These are phyloP conservation scores for Colletotrichum limetticola DNA, from an alignment of 2,329 filamentous ascomycete genomes.

Conservation along the genomic window DNA sequence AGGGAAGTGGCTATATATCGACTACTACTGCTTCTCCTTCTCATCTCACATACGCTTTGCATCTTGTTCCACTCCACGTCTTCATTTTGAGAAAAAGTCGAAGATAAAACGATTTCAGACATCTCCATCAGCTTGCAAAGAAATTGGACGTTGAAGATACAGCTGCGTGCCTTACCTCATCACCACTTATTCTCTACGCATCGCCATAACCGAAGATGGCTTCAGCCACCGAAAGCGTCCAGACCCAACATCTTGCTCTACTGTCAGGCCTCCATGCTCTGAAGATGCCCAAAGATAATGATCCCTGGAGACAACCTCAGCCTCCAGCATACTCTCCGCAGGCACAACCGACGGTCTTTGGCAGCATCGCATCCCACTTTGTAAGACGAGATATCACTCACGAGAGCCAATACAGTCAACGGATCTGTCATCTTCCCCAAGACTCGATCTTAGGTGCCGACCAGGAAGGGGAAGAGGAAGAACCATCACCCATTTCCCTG, in stretches of 20 bases:
- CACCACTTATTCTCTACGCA: not conserved
- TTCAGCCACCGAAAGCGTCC: not conserved
- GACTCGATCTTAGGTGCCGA: not conserved
- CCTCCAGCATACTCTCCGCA: constrained; percentile 36
- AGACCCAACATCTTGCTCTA: not conserved
- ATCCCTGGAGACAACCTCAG: not conserved
- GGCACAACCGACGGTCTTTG: constrained; percentile 67
- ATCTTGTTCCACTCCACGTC: not conserved
- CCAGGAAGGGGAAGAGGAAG: constrained; percentile 31
- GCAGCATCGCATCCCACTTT: constrained; percentile 63
- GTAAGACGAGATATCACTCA: not conserved
- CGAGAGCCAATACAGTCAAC: not conserved
- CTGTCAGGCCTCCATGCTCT: not conserved
- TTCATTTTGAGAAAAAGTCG: not conserved
- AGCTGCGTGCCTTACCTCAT: not conserved
- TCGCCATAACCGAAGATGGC: not conserved
- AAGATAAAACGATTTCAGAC: not conserved
- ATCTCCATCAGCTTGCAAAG: not conserved
- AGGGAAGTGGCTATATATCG: not conserved
- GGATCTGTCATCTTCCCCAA: not conserved
- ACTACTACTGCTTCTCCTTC: not conserved
- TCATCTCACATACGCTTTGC: not conserved
- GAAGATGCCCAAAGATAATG: constrained; percentile 8
- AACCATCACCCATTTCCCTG: constrained; percentile 54
- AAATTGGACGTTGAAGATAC: not conserved